phyloP scores from a whole-genome alignment of 148 eudicot genomes.

The Fagopyrum esculentum region DNA sequence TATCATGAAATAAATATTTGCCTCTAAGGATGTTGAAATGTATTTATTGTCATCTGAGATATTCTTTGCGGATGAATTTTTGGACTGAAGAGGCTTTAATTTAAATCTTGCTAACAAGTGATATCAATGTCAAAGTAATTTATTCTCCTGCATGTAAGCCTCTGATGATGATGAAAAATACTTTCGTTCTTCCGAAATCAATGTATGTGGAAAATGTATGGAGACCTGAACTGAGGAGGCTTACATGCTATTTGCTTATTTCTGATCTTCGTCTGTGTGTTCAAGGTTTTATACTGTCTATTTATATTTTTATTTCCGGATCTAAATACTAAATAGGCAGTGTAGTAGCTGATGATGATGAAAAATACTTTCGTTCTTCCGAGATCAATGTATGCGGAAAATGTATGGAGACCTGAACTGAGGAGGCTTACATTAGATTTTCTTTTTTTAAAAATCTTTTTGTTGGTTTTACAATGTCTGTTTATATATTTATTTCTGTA shows the following conservation, averaged over 20 bases:
- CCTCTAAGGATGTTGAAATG: no score
- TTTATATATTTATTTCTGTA: no score
- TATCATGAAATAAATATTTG: no score
- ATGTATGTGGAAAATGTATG: conserved; percentile 21
- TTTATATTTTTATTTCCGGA: no score
- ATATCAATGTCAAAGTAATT: no score
- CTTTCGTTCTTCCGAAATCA: conserved; percentile 17
- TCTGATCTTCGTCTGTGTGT: no score
- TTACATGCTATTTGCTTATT: not conserved
- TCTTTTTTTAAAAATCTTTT: not conserved
- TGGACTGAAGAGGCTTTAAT: no score
- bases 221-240: conserved; percentile 39
- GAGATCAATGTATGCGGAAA: conserved; percentile 27
- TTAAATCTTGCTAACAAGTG: no score
- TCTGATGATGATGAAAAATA: conserved; percentile 12
- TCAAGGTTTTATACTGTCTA: not conserved
- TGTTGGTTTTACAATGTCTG: not conserved
- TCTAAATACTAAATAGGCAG: no score
- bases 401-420: conserved; percentile 34
- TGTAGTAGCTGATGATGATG: not conserved
- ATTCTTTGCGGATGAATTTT: no score
- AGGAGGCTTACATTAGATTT: conserved; percentile 8
- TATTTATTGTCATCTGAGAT: no score
- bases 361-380: conserved; percentile 33
- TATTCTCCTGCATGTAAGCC: not conserved